Conservation (phyloP, 1,139 yeast genomes). For the Yamadazyma diddensiae region DNA sequence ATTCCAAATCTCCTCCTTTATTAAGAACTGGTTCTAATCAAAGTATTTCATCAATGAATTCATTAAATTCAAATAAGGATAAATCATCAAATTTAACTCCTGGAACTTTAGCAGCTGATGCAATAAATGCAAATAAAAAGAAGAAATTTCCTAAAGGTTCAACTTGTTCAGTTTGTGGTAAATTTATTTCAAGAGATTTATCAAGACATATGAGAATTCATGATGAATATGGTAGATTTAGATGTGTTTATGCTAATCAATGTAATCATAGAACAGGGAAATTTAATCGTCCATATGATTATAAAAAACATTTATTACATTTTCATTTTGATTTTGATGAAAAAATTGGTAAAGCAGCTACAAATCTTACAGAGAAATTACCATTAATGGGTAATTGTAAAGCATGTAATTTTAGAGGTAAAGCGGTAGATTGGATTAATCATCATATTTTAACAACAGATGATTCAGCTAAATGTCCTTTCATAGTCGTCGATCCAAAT, state of each 20-base stretch:
- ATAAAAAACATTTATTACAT: slow-evolving; percentile 45
- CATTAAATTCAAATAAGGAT: slow-evolving; percentile 12
- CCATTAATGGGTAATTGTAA: slow-evolving; percentile 38
- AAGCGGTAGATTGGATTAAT: slow-evolving; percentile 43
- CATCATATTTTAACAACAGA: slow-evolving; percentile 35
- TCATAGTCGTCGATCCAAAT: slow-evolving; percentile 14
- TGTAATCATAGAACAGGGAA: slow-evolving; percentile 46
- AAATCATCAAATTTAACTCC: slow-evolving; percentile 5
- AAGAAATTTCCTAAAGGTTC: slow-evolving; percentile 39
- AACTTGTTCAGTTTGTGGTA: slow-evolving; percentile 39
- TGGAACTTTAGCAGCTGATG: not conserved
- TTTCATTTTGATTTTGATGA: slow-evolving; percentile 46
- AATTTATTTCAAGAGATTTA: slow-evolving; percentile 42
- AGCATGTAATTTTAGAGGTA: slow-evolving; percentile 35
- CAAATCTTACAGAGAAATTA: slow-evolving; percentile 43
- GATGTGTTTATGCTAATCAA: slow-evolving; percentile 43
- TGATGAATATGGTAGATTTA: slow-evolving; percentile 46
- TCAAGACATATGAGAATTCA: slow-evolving; percentile 47
- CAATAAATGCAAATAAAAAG: slow-evolving; percentile 17
- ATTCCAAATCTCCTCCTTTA: slow-evolving; percentile 9
- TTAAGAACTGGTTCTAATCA: slow-evolving; percentile 24
- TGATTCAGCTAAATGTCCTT: slow-evolving; percentile 20
- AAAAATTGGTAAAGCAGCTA: slow-evolving; percentile 40
- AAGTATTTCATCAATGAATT: slow-evolving; percentile 17
- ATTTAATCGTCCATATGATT: slow-evolving; percentile 49